Conservation (phyloP, 371 early-diverging fungal species). For the Mucor lusitanicus region DNA sequence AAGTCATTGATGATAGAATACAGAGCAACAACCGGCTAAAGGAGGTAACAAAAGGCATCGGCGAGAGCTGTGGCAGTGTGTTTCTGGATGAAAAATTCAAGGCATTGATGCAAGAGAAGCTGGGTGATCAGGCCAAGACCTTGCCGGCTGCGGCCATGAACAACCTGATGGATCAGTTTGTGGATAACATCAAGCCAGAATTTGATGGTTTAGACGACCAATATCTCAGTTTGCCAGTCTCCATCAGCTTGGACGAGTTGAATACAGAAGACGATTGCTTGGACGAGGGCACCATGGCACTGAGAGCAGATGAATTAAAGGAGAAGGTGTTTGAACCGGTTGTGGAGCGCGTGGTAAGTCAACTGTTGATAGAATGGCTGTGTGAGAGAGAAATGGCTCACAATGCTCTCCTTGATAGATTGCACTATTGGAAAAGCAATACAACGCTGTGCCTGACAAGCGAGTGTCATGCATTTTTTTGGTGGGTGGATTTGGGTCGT, state of each 20-base stretch:
- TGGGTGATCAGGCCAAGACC: slow-evolving; percentile 37
- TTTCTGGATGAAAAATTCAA: slow-evolving; percentile 55
- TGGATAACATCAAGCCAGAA: slow-evolving; percentile 57
- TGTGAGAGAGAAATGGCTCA: neutral
- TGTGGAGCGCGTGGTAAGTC: slow-evolving; percentile 46
- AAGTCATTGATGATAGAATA: slow-evolving; percentile 30
- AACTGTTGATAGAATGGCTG: neutral
- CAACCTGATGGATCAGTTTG: slow-evolving; percentile 58
- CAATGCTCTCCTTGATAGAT: slow-evolving; percentile 22
- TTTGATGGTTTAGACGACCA: slow-evolving; percentile 59
- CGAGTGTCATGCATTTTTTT: slow-evolving; percentile 39
- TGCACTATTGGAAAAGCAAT: slow-evolving; percentile 38
- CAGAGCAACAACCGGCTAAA: slow-evolving; percentile 38
- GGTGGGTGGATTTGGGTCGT: slow-evolving; percentile 55
- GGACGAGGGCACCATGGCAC: slow-evolving; percentile 53
- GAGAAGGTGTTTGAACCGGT: slow-evolving; percentile 62
- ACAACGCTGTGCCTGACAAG: slow-evolving; percentile 22
- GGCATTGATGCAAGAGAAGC: slow-evolving; percentile 38
- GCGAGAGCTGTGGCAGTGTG: slow-evolving; percentile 61
- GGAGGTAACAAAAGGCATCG: slow-evolving; percentile 62
- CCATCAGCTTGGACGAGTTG: slow-evolving; percentile 39
- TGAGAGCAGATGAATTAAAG: slow-evolving; percentile 51
- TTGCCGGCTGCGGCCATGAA: slow-evolving; percentile 47
- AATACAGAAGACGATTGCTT: slow-evolving; percentile 39
- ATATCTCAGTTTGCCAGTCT: slow-evolving; percentile 49